phyloP scores from a whole-genome alignment of 208 protist species.

The Leishmania aethiopica region DNA sequence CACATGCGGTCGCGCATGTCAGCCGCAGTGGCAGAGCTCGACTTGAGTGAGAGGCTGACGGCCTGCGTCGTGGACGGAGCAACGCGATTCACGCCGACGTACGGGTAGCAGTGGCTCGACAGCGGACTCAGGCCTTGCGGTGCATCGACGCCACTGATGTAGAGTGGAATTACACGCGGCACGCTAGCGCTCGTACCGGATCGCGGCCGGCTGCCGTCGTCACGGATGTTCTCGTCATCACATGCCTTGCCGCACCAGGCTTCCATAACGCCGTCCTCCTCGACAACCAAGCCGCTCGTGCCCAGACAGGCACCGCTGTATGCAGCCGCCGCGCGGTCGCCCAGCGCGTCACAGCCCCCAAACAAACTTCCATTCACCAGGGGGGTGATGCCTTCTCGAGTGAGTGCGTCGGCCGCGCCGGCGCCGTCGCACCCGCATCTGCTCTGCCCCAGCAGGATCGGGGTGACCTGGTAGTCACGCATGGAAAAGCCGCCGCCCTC shows the following conservation, averaged over 20 bases:
- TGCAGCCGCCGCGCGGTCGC: neutral
- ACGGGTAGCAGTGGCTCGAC: constrained; percentile 36
- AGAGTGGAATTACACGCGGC: constrained; percentile 23
- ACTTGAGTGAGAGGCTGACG: constrained; percentile 17
- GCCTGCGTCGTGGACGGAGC: constrained; percentile 12
- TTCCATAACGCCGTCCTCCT: constrained; percentile 26
- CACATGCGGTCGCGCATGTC: constrained; percentile 15
- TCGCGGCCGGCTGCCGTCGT: neutral
- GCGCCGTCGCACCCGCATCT: neutral
- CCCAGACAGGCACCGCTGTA: constrained; percentile 20
- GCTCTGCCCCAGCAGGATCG: neutral
- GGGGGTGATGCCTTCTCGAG: neutral
- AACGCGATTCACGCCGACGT: constrained; percentile 26
- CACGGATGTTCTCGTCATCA: neutral
- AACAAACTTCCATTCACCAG: neutral
- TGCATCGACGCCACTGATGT: constrained; percentile 20
- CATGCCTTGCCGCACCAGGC: constrained; percentile 11
- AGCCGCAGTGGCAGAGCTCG: constrained; percentile 11
- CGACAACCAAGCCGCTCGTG: constrained; percentile 32
- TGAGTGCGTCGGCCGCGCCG: neutral
- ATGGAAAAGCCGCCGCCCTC: constrained; percentile 27
- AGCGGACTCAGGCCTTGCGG: constrained; percentile 6
- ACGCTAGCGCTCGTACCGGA: neutral
- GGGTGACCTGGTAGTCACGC: constrained; percentile 36
- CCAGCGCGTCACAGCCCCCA: neutral